phyloP scores from a whole-genome alignment of 108 stramenopile genomes.

The Bacterosira constricta region DNA sequence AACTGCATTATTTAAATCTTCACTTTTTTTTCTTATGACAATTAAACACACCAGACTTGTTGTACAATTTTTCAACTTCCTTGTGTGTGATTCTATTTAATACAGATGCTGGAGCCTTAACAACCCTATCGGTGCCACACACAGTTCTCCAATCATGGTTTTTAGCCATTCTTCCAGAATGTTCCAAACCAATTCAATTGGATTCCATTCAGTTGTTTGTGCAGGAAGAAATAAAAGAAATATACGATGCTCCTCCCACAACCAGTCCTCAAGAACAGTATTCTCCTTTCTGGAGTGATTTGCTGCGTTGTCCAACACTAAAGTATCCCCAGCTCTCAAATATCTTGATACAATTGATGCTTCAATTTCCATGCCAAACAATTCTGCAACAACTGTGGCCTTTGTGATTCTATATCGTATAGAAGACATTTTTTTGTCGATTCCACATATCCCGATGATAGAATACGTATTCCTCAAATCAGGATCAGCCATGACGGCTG shows the following conservation, averaged over 20 bases:
- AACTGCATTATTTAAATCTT: no score
- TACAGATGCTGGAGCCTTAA: background rate
- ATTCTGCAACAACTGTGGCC: background rate
- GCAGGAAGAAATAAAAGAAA: no score
- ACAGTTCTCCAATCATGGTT: background rate
- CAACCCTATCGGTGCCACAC: no score
- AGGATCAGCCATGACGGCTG: background rate
- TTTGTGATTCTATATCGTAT: background rate
- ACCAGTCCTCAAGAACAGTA: background rate
- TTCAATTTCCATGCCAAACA: background rate
- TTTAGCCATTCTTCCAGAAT: background rate
- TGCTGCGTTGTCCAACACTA: background rate
- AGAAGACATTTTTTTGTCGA: background rate
- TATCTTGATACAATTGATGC: background rate
- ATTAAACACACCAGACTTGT: no score
- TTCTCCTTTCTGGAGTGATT: background rate
- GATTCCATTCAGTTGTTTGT: background rate
- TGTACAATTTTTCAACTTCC: no score
- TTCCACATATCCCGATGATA: background rate
- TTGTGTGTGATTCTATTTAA: background rate
- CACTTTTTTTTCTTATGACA: no score
- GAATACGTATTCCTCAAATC: constrained; percentile 2
- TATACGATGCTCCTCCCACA: background rate
- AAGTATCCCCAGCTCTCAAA: background rate
- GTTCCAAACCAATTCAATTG: background rate